Conservation (phyloP, 225 moss, liverwort and hornwort genomes). For the Thuidium tamariscinum region DNA sequence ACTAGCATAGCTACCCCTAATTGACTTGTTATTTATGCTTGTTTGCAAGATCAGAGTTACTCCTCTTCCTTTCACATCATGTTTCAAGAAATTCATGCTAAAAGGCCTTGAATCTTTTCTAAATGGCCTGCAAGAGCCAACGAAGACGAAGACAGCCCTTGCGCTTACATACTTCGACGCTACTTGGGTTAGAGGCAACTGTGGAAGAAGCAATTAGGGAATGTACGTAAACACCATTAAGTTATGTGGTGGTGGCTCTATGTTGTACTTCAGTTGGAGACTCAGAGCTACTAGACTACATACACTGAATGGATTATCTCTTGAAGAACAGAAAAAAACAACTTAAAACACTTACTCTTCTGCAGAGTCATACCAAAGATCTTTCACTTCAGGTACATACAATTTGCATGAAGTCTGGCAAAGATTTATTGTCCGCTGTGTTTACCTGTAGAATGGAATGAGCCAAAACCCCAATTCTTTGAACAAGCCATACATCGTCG, state of each 20-base stretch:
- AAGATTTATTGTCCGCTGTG: neutral
- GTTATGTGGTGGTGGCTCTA: neutral
- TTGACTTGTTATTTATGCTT: neutral
- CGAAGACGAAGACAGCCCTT: rapidly evolving
- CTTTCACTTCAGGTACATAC: neutral
- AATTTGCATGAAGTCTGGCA: neutral
- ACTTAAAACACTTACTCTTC: neutral
- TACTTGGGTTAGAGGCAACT: neutral
- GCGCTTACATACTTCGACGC: neutral
- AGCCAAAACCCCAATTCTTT: neutral
- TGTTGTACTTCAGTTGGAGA: neutral
- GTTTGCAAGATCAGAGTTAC: too few relatives aligned
- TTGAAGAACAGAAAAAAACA: neutral
- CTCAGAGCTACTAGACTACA: too few relatives aligned
- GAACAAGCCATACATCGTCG: neutral
- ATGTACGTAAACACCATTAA: neutral
- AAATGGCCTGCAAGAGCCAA: neutral
- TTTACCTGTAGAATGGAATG: neutral
- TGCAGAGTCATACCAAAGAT: neutral
- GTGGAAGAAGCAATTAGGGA: neutral
- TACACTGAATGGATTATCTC: neutral
- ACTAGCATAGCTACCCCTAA: too few relatives aligned
- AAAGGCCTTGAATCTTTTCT: neutral
- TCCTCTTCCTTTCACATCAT: too few relatives aligned
- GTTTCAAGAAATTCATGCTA: neutral